phyloP scores from a whole-genome alignment of 805 yeast genomes.

The Debaryomyces hansenii region DNA sequence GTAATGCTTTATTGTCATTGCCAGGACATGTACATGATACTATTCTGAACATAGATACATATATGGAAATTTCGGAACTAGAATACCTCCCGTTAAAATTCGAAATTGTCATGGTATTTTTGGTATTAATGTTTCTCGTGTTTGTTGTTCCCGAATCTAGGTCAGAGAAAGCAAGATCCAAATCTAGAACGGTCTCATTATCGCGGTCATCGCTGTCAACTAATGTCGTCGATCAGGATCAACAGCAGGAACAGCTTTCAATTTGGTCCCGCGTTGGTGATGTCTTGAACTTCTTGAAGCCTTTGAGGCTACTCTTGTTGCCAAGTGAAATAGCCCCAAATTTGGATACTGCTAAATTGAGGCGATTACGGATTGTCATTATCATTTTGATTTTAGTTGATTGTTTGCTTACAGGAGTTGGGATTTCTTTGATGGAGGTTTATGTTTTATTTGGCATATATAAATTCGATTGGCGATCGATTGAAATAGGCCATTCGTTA shows the following conservation, averaged over 20 bases:
- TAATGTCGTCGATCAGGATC: background rate
- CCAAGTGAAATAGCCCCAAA: conserved; percentile 36
- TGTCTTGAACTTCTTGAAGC: conserved; percentile 32
- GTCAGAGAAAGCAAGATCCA: conserved; percentile 50
- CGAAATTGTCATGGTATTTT: conserved; percentile 31
- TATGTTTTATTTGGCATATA: conserved; percentile 54
- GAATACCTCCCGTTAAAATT: conserved; percentile 35
- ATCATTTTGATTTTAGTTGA: conserved; percentile 52
- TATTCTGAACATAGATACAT: background rate
- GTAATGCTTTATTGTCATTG: conserved; percentile 34
- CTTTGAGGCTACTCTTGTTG: conserved; percentile 56
- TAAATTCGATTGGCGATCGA: conserved; percentile 53
- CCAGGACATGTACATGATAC: background rate
- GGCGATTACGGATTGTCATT: conserved; percentile 35
- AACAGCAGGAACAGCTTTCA: background rate
- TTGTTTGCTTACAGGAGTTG: conserved; percentile 30
- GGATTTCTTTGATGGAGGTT: conserved; percentile 41
- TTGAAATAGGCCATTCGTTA: conserved; percentile 54
- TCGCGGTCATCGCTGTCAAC: conserved; percentile 16
- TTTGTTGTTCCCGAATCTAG: conserved; percentile 63
- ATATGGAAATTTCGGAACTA: background rate
- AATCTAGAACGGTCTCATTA: conserved; percentile 45
- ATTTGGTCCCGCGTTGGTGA: background rate
- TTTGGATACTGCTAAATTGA: conserved; percentile 15
- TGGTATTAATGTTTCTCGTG: conserved; percentile 24